Percentiles rank a stretch among this genome's conserved stretches.
Conservation (phyloP, 805 yeast species). For the Wickerhamomyces chaumierensis region DNA sequence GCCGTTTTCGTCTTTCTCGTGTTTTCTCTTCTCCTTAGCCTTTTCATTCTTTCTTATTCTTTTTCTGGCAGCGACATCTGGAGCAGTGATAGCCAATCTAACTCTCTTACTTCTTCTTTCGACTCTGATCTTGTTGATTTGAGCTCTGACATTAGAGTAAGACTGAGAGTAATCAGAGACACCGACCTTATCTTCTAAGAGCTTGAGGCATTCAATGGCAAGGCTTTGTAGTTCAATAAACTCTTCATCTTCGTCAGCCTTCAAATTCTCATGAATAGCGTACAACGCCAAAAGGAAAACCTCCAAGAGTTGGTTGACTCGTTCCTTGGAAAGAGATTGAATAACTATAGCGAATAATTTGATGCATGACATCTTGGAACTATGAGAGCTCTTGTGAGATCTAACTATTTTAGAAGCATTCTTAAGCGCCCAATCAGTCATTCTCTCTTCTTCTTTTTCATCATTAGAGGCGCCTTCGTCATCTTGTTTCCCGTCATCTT, state of each 20-base stretch:
- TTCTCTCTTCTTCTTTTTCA: conserved; percentile 19
- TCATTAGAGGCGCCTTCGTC: too few species aligned
- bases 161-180: conserved; percentile 52
- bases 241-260: conserved; percentile 32
- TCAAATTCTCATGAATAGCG: conserved; percentile 32
- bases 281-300: conserved; percentile 44
- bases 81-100: conserved; percentile 63
- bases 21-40: conserved; percentile 67
- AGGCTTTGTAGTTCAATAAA: conserved; percentile 40
- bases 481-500: too few species aligned
- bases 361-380: conserved; percentile 55
- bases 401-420: conserved; percentile 54
- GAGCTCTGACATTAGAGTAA: conserved; percentile 53
- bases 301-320: conserved; percentile 32
- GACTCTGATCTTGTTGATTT: conserved; percentile 49
- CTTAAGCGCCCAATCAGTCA: conserved; percentile 51
- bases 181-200: conserved; percentile 62
- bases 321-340: conserved; percentile 34
- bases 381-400: conserved; percentile 47
- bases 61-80: conserved; percentile 71
- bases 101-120: conserved; percentile 73
- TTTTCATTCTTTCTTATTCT: conserved; percentile 68
- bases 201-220: conserved; percentile 54
- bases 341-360: conserved; percentile 58
- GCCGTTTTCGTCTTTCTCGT: conserved; percentile 67